Conservation (phyloP, 768 basidiomycete genomes). For the Lactarius tabidus region DNA sequence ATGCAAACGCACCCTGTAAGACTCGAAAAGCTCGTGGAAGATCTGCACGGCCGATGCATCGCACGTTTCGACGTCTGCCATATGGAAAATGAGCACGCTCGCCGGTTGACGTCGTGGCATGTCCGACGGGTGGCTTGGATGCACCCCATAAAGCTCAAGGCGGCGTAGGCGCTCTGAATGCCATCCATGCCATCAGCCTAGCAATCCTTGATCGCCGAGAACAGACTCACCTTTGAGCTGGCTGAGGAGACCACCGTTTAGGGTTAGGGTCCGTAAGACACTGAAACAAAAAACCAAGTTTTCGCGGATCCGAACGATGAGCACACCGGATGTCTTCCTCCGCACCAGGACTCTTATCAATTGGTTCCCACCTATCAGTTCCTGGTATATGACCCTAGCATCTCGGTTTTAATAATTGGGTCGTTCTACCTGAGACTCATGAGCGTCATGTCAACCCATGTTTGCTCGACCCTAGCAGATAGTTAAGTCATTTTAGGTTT, state of each 20-base stretch:
- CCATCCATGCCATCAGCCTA: background rate
- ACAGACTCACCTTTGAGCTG: slow-evolving; percentile 67
- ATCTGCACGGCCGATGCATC: slow-evolving; percentile 94
- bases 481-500: background rate
- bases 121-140: slow-evolving; percentile 84
- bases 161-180: slow-evolving; percentile 67
- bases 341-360: slow-evolving; percentile 82
- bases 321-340: slow-evolving; percentile 75
- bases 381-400: slow-evolving; percentile 79
- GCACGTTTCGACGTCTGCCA: slow-evolving; percentile 85
- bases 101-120: slow-evolving; percentile 72
- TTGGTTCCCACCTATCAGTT: slow-evolving; percentile 84
- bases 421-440: slow-evolving; percentile 60
- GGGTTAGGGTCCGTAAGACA: background rate
- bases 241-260: slow-evolving; percentile 43
- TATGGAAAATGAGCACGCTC: slow-evolving; percentile 81
- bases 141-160: slow-evolving; percentile 83
- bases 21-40: slow-evolving; percentile 73
- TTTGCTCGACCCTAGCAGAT: slow-evolving; percentile 29
- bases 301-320: slow-evolving; percentile 89
- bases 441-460: slow-evolving; percentile 86
- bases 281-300: slow-evolving; percentile 86
- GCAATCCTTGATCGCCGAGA: background rate
- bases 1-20: slow-evolving; percentile 57
- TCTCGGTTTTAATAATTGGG: background rate